A percentile compares a stretch with the other conserved stretches of the same genome.
Conservation (phyloP, 1,284 basidiomycete species). For the Pascua guehoae region DNA sequence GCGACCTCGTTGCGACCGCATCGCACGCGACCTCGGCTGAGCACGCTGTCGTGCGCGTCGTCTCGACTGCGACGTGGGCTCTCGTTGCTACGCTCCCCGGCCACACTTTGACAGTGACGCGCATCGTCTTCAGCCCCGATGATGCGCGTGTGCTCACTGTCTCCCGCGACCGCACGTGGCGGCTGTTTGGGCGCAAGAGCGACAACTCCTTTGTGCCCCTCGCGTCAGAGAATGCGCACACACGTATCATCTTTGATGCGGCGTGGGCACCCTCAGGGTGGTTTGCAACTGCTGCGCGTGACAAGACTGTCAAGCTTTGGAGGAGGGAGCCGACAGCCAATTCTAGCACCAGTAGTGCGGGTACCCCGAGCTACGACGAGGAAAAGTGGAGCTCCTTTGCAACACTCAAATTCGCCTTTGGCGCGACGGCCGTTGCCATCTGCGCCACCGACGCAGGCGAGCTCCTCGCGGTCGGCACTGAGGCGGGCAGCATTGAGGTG, state of each 20-base stretch:
- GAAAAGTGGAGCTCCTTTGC: neutral
- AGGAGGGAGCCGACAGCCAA: neutral
- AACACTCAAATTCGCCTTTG: constrained; percentile 45
- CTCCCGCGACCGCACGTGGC: constrained; percentile 89
- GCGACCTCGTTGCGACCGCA: constrained; percentile 76
- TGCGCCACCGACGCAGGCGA: constrained; percentile 11
- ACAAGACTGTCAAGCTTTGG: constrained; percentile 71
- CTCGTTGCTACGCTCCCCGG: constrained; percentile 59
- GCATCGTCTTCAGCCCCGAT: constrained; percentile 81
- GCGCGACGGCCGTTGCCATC: constrained; percentile 46
- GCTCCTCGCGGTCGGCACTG: constrained; percentile 49
- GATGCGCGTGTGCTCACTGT: constrained; percentile 75
- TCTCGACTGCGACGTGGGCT: constrained; percentile 67
- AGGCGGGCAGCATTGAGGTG: constrained; percentile 44
- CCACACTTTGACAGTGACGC: constrained; percentile 84
- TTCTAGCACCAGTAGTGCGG: neutral
- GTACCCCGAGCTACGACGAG: neutral
- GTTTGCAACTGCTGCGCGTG: constrained; percentile 91
- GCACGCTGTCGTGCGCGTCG: constrained; percentile 84
- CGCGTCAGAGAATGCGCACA: constrained; percentile 70
- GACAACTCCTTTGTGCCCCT: constrained; percentile 57
- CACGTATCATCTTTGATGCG: constrained; percentile 93
- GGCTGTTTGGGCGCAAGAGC: constrained; percentile 60
- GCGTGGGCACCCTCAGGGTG: constrained; percentile 61
- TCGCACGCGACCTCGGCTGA: constrained; percentile 83